Conservation (phyloP, 2,329 filamentous ascomycete genomes). For the Diaporthe sp. region DNA sequence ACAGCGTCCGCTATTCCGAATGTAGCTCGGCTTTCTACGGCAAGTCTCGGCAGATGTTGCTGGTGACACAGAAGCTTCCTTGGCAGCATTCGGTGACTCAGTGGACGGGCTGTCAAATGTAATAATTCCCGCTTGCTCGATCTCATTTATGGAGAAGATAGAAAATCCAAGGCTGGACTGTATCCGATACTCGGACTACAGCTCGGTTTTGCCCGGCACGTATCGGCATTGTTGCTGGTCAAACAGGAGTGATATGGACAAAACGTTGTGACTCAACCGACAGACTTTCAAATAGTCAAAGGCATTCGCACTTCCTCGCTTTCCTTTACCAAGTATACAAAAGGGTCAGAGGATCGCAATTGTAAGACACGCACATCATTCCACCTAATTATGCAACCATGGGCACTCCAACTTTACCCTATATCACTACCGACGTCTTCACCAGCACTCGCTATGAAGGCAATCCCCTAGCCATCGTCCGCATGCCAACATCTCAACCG, state of each 20-base stretch:
- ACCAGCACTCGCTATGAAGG: neutral
- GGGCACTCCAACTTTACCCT: neutral
- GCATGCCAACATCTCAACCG: neutral
- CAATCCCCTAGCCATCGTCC: neutral
- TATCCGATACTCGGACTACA: neutral
- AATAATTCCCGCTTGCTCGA: neutral
- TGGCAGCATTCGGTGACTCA: neutral
- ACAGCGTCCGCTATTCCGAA: neutral
- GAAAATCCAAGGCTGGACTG: neutral
- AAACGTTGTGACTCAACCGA: neutral
- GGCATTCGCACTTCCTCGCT: neutral
- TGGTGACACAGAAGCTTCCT: neutral
- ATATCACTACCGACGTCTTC: neutral
- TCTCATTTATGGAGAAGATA: neutral
- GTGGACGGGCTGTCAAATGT: neutral
- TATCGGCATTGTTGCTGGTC: neutral
- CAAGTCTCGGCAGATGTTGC: neutral
- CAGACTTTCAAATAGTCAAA: neutral
- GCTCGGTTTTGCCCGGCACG: neutral
- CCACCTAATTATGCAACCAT: neutral
- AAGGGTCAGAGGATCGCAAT: neutral
- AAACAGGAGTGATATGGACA: neutral
- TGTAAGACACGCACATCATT: neutral
- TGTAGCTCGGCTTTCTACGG: neutral
- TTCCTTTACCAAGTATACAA: neutral